Evolutionary conservation across 495 filamentous ascomycete species (phyloP).

Genomic region (Penicillium bialowiezense): DNA sequence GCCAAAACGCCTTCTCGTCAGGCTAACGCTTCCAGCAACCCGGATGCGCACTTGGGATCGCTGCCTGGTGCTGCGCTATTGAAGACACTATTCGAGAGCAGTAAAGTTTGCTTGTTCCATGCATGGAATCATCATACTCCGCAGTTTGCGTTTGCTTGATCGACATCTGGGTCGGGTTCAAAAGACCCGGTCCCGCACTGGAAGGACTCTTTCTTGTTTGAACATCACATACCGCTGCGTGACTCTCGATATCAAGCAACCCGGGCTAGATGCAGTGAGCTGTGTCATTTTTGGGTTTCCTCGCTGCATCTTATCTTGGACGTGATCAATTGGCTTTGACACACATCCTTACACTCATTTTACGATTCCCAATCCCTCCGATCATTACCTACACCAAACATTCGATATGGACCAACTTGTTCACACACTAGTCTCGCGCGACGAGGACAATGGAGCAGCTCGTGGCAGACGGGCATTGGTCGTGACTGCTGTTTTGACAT

Average conservation of each 20-base stretch:
- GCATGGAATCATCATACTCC: constrained; percentile 15
- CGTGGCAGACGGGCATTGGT: constrained; percentile 36
- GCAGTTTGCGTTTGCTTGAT: constrained; percentile 3
- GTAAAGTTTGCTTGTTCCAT: constrained; percentile 3
- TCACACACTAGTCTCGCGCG: constrained; percentile 19
- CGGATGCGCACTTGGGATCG: constrained; percentile 8
- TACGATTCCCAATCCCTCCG: not conserved
- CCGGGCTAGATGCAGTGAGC: not conserved
- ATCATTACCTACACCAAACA: constrained; percentile 2
- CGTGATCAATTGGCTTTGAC: not conserved
- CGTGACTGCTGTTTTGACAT: constrained; percentile 34
- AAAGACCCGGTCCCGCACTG: not conserved
- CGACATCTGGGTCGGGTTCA: not conserved
- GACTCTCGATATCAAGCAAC: not conserved
- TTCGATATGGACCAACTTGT: constrained; percentile 20
- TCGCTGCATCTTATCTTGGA: not conserved
- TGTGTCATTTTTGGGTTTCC: not conserved
- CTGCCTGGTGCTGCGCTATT: constrained; percentile 16
- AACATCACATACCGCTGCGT: not conserved
- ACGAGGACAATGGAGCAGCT: constrained; percentile 14
- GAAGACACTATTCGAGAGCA: constrained; percentile 16
- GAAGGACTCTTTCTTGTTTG: not conserved
- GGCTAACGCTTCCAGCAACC: not conserved
- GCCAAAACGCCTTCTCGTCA: not conserved
- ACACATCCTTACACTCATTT: constrained; percentile 13